A percentile compares a stretch with the other conserved stretches of the same genome.
Evolutionary conservation across 495 filamentous ascomycete species (phyloP).

Genomic region (Xylaria cubensis): DNA sequence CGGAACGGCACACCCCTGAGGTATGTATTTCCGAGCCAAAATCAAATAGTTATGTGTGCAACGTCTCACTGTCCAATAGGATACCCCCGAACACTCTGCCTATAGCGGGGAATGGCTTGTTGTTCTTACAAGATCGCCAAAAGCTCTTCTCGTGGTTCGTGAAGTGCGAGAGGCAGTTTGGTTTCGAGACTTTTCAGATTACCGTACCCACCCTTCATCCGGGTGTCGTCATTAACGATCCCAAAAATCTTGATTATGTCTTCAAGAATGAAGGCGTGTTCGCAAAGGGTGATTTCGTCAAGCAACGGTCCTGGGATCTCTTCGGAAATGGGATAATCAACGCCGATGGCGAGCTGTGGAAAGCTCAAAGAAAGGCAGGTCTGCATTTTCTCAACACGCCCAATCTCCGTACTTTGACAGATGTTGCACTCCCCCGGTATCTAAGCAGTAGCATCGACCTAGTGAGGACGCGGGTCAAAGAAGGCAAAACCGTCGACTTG

Average conservation of each 20-base stretch:
- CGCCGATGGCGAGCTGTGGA: conserved; percentile 67
- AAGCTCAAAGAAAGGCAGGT: conserved; percentile 64
- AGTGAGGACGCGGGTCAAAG: conserved; percentile 39
- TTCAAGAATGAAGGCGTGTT: conserved; percentile 65
- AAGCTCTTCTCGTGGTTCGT: conserved; percentile 66
- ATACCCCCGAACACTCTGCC: conserved; percentile 63
- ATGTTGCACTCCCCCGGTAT: conserved; percentile 60
- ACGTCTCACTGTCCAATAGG: conserved; percentile 33
- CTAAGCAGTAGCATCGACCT: conserved; percentile 46
- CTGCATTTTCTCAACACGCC: conserved; percentile 62
- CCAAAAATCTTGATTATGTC: conserved; percentile 63
- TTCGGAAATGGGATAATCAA: conserved; percentile 71
- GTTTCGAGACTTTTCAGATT: conserved; percentile 62
- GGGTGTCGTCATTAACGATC: conserved; percentile 65
- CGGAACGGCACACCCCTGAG: conserved; percentile 44
- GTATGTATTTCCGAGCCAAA: conserved; percentile 31
- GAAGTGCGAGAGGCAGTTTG: conserved; percentile 59
- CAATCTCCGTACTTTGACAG: conserved; percentile 62
- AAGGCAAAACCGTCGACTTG: conserved; percentile 51
- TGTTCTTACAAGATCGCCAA: conserved; percentile 62
- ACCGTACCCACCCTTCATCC: conserved; percentile 63
- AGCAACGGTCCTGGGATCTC: conserved; percentile 62
- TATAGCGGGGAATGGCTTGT: conserved; percentile 63
- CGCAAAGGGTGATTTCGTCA: conserved; percentile 64
- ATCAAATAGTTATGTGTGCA: not conserved